Conservation (phyloP, 2,329 filamentous ascomycete genomes). For the Diaporthe sp. region DNA sequence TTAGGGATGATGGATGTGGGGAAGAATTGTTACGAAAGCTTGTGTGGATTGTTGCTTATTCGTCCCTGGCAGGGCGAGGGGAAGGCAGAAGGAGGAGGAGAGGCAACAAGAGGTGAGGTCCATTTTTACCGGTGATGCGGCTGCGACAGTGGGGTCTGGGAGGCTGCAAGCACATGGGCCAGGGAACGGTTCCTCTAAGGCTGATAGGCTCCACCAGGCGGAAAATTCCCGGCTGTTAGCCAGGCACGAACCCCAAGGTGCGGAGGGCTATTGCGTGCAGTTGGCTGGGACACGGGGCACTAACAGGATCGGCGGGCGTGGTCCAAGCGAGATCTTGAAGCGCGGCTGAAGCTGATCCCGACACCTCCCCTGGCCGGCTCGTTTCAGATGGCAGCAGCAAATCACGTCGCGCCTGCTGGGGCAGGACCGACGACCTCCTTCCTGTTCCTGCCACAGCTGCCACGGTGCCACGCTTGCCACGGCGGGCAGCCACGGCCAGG, state of each 20-base stretch:
- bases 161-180: conserved; percentile 13
- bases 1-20: neutral
- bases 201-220: conserved; percentile 12
- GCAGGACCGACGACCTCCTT: conserved; percentile 1
- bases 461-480: neutral
- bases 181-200: conserved; percentile 7
- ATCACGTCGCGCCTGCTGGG: conserved; percentile 29
- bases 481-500: conserved; percentile 2
- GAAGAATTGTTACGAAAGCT: conserved; percentile 8
- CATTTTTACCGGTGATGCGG: conserved; percentile 1
- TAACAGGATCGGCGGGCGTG: conserved; percentile 30
- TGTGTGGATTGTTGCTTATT: neutral
- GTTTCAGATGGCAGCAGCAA: conserved; percentile 39
- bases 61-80: neutral
- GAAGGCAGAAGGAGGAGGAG: neutral
- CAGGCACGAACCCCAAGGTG: neutral
- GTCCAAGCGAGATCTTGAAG: conserved; percentile 39
- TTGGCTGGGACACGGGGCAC: neutral
- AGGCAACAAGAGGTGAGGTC: neutral
- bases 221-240: conserved; percentile 20
- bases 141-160: conserved; percentile 24
- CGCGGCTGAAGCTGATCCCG: conserved; percentile 41
- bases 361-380: conserved; percentile 29
- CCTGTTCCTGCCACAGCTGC: neutral
- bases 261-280: conserved; percentile 12